Base-by-base conservation (phyloP, 768 basidiomycete genomes). In the Suillus subluteus region DNA sequence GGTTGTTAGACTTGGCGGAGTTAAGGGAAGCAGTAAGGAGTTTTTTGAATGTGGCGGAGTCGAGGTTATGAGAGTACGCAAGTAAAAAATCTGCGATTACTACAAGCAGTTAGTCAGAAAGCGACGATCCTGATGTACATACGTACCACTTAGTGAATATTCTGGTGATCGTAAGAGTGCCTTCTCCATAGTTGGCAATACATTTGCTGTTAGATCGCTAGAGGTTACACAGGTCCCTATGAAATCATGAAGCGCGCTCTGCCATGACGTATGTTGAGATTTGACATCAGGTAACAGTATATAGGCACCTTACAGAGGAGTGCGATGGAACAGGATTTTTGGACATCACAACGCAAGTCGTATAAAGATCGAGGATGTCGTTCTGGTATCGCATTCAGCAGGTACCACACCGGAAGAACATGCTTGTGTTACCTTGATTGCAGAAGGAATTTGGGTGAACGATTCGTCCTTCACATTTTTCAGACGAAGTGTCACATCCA, bases 131-230 rank as follows among this genome's bases (percentile, higher is more conserved):
- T 26, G 59, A 46, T 64, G 64, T 69, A 15, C 52, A 54, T 50
- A 73, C 85, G 61, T 66, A 93, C 93, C 81, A 43, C 81, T 79
- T 4, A 97, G 82, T 0, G 91, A 87, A 50, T 86, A 81, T 75
- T 97, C 96, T 0, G 96, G 95, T 2, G 92, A 91, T 35, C 94
- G 87, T 12, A 94, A 78, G 9, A 97, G 74, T 2, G 92, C 87
- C 70, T 94, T 95, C 73, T 96, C 95, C 44, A 93, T 86, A 0
- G 83, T 82, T 0, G 94, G 93, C 0, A 96, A 77, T 54, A 96
- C 79, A 0, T 79, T 76, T 6, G 79, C 75, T 2, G 76, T 75
- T 37, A 95, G 78, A 44, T 90, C 87, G 0, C 84, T 81, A 0
- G 81, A 73, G 1, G 79, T 79, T 5, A 93, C 74, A 61, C 82